Percentiles rank a stretch among this genome's conserved stretches.
These are phyloP conservation scores for Forsythia suspensa DNA, from an alignment of 257 asterid genomes.

Conservation along the genomic window DNA sequence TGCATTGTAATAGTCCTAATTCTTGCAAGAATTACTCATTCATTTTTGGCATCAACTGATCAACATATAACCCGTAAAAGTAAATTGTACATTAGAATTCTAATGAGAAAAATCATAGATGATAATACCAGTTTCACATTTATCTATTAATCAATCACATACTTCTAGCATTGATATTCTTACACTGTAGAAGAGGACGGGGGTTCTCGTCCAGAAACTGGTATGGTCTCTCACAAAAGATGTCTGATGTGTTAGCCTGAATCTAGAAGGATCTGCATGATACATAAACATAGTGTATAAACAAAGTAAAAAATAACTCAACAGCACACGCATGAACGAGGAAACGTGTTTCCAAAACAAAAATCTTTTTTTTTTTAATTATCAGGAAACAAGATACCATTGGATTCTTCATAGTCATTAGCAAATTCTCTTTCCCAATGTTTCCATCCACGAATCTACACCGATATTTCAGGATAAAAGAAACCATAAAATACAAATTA, in stretches of 20 bases:
- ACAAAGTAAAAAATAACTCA: neutral
- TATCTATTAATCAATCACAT: neutral
- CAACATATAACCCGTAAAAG: too few species aligned
- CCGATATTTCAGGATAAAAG: neutral
- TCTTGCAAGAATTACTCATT: too few species aligned
- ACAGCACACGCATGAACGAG: neutral
- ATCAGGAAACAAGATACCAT: slow-evolving; percentile 35
- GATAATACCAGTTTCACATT: neutral
- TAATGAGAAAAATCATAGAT: too few species aligned
- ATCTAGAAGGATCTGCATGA: slow-evolving; percentile 67
- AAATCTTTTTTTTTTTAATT: neutral
- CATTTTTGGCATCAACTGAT: too few species aligned
- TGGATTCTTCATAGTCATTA: slow-evolving; percentile 37
- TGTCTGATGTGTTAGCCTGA: slow-evolving; percentile 91
- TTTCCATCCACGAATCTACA: slow-evolving; percentile 93
- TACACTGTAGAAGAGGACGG: slow-evolving; percentile 68
- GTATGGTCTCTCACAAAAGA: slow-evolving; percentile 86
- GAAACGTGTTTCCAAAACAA: neutral
- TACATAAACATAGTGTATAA: neutral
- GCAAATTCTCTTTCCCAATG: slow-evolving; percentile 67
- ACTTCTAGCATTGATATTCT: slow-evolving; percentile 30
- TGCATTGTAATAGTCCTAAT: too few species aligned
- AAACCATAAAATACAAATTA: neutral
- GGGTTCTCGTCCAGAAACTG: slow-evolving; percentile 62
- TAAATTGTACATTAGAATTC: too few species aligned